phyloP scores from a whole-genome alignment of 2,329 filamentous ascomycete genomes.

The Diaporthe citrichinensis region DNA sequence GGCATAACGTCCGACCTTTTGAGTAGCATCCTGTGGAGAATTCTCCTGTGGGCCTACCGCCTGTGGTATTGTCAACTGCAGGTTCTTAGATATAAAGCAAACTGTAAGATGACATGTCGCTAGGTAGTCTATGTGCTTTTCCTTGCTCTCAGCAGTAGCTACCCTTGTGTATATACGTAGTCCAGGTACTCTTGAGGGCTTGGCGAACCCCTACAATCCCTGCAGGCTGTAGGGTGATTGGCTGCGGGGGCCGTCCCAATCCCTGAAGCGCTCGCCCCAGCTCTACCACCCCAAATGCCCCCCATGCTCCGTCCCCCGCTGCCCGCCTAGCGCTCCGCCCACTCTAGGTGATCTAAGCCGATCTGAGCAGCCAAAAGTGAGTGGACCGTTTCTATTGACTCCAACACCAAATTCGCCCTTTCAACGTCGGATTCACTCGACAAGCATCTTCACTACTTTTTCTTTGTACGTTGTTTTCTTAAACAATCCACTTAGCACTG shows the following conservation, averaged over 20 bases:
- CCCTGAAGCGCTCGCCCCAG: conserved; percentile 37
- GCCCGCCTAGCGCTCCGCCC: conserved; percentile 14
- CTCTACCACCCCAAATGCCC: background rate
- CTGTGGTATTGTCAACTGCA: background rate
- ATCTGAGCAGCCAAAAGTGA: conserved; percentile 24
- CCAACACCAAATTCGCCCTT: conserved; percentile 34
- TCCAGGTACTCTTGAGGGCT: conserved; percentile 1
- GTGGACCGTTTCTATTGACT: conserved; percentile 20
- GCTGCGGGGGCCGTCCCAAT: background rate
- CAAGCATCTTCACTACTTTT: conserved; percentile 28
- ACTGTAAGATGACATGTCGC: background rate
- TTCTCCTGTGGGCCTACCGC: background rate
- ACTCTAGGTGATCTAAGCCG: conserved; percentile 15
- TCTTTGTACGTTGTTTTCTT: conserved; percentile 16
- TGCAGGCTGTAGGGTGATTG: conserved; percentile 24
- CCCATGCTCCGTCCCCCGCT: background rate
- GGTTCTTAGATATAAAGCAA: background rate
- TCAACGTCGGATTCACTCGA: conserved; percentile 20
- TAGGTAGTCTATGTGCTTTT: background rate
- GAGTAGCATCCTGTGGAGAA: too few species aligned
- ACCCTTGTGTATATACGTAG: background rate
- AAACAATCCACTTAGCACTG: background rate
- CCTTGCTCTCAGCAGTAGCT: conserved; percentile 4
- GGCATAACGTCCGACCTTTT: background rate
- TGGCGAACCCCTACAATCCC: background rate